phyloP scores from a whole-genome alignment of 1,284 basidiomycete genomes.

The Apiotrichum laibachii region DNA sequence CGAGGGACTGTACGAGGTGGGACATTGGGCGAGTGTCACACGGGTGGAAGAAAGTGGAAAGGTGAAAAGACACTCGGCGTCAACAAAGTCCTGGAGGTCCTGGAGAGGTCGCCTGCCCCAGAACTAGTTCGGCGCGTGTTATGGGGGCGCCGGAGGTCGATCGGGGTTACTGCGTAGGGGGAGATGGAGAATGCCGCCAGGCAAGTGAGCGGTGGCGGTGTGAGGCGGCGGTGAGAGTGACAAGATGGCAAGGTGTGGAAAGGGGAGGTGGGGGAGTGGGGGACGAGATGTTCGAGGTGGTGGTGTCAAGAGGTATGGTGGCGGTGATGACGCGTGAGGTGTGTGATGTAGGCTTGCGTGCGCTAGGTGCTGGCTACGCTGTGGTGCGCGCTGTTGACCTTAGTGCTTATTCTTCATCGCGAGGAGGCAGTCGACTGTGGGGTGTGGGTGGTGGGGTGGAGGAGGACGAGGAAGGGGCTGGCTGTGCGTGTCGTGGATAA shows the following conservation, averaged over 20 bases:
- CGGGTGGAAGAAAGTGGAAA: background rate
- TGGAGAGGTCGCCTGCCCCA: too few relatives aligned
- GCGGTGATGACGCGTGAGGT: background rate
- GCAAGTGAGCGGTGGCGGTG: too few relatives aligned
- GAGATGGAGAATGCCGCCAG: too few relatives aligned
- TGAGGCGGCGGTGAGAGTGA: too few relatives aligned
- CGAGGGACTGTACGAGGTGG: slow-evolving; percentile 34
- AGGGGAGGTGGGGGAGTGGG: background rate
- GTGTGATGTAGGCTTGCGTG: background rate
- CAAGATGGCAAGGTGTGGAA: background rate
- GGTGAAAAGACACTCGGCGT: too few relatives aligned
- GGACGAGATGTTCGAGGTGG: background rate
- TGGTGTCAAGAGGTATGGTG: background rate
- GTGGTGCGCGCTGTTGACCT: slow-evolving; percentile 2
- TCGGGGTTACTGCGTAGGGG: too few relatives aligned
- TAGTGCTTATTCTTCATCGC: slow-evolving; percentile 8
- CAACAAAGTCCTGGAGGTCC: too few relatives aligned
- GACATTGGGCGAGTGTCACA: slow-evolving; percentile 28
- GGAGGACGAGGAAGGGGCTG: background rate
- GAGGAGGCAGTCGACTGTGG: background rate
- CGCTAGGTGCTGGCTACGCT: slow-evolving; percentile 3
- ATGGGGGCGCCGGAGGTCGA: too few relatives aligned
- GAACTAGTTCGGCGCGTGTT: too few relatives aligned
- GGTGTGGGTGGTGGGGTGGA: background rate
- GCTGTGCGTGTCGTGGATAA: background rate